A percentile compares a stretch with the other conserved stretches of the same genome.
Evolutionary conservation across 2,329 filamentous ascomycete genomes (phyloP).

Genomic region (Calonectria honghensis): DNA sequence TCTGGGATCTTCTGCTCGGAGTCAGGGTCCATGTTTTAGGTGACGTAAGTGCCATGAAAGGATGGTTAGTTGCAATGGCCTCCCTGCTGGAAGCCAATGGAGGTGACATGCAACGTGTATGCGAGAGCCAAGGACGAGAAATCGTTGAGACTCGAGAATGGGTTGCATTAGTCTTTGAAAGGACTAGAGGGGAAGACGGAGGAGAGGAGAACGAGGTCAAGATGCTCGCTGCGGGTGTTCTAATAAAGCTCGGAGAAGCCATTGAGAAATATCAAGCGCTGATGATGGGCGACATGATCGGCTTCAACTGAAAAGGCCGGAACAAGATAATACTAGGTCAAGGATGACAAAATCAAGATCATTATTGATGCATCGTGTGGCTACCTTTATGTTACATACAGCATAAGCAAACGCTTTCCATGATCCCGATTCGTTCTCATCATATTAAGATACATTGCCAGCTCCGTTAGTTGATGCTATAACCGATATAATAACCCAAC

Average conservation of each 20-base stretch:
- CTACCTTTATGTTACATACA: slow-evolving; percentile 30
- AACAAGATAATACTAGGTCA: not conserved
- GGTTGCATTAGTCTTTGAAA: slow-evolving; percentile 85
- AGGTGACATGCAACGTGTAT: slow-evolving; percentile 81
- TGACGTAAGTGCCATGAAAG: slow-evolving; percentile 81
- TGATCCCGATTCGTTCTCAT: slow-evolving; percentile 23
- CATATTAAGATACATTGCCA: slow-evolving; percentile 17
- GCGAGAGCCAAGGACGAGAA: slow-evolving; percentile 83
- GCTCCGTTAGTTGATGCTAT: slow-evolving; percentile 11
- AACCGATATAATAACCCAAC: slow-evolving; percentile 16
- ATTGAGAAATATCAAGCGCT: slow-evolving; percentile 87
- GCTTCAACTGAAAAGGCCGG: slow-evolving; percentile 51
- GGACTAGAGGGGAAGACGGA: slow-evolving; percentile 69
- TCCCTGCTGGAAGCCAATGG: slow-evolving; percentile 89
- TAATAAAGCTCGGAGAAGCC: slow-evolving; percentile 87
- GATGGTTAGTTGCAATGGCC: slow-evolving; percentile 86
- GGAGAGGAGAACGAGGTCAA: slow-evolving; percentile 86
- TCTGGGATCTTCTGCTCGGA: slow-evolving; percentile 87
- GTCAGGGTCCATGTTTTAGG: slow-evolving; percentile 76
- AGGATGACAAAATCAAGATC: not conserved
- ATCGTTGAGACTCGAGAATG: slow-evolving; percentile 92
- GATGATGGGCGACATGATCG: slow-evolving; percentile 82
- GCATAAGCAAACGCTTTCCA: slow-evolving; percentile 33
- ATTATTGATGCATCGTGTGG: slow-evolving; percentile 32
- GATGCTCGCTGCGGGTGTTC: slow-evolving; percentile 84